A percentile compares a stretch with the other conserved stretches of the same genome.
These are phyloP conservation scores for Aristolochia californica DNA, from an alignment of 164 flowering plant species.

Conservation along the genomic window DNA sequence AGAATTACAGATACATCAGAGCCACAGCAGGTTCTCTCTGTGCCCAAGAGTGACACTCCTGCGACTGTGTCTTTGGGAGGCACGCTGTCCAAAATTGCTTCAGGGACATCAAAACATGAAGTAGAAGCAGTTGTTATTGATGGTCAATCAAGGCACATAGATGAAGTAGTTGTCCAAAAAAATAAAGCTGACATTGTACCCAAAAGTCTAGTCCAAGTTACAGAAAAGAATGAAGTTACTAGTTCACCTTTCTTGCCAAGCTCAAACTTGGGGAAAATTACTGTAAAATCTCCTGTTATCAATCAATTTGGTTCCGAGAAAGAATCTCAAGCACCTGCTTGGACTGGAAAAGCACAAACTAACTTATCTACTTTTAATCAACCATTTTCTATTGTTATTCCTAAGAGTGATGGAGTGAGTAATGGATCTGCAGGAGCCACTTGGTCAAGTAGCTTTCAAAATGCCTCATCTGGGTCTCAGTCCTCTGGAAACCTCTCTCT, in stretches of 20 bases:
- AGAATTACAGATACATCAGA: conserved; percentile 30
- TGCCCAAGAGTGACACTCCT: conserved; percentile 17
- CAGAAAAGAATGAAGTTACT: neutral
- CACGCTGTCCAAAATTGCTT: too few species aligned
- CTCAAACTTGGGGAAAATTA: neutral
- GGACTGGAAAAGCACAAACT: neutral
- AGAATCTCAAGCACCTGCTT: too few species aligned
- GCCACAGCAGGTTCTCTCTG: conserved; percentile 15
- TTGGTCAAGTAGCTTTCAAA: conserved; percentile 1
- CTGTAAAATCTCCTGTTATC: neutral
- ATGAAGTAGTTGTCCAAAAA: too few species aligned
- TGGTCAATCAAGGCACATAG: too few species aligned
- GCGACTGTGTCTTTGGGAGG: conserved; percentile 14
- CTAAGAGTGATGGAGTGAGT: neutral
- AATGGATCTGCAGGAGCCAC: neutral
- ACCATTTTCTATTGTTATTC: neutral
- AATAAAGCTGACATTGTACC: too few species aligned
- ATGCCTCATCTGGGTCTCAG: neutral
- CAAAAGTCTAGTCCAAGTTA: neutral
- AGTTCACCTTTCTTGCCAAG: neutral
- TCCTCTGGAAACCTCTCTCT: neutral
- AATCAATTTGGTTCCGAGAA: neutral
- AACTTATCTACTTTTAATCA: neutral
- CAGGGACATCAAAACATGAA: too few species aligned
- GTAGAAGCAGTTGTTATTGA: too few species aligned